Evolutionary conservation across 331 rosid species (phyloP).

Genomic region (Acacia concinna): DNA sequence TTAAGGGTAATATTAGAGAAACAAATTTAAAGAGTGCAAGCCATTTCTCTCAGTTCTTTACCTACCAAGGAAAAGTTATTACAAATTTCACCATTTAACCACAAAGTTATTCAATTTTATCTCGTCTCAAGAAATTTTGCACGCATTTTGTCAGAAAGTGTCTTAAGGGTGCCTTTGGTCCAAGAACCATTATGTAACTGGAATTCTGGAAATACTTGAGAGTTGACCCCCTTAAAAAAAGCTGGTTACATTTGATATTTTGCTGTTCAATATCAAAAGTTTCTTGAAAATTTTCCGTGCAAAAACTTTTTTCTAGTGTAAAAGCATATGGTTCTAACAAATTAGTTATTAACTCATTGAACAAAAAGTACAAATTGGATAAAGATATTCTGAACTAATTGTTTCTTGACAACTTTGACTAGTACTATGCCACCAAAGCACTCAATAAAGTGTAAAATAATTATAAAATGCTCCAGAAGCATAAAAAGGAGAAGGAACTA

Average conservation of each 20-base stretch:
- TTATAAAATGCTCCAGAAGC: neutral
- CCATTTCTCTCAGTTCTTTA: neutral
- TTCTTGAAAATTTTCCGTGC: neutral
- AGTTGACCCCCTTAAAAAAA: neutral
- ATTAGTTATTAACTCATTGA: neutral
- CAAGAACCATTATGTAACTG: neutral
- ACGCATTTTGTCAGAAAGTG: neutral
- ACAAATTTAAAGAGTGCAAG: neutral
- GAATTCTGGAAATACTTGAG: neutral
- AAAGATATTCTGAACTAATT: neutral
- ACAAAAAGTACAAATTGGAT: neutral
- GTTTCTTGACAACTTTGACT: neutral
- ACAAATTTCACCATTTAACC: neutral
- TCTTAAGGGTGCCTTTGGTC: neutral
- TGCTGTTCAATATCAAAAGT: neutral
- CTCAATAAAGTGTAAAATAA: slow-evolving; percentile 17
- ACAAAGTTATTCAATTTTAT: neutral
- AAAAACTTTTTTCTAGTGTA: neutral
- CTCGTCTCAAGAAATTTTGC: neutral
- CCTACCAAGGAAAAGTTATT: slow-evolving; percentile 20
- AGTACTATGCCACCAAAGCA: neutral
- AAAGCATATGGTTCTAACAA: slow-evolving; percentile 14
- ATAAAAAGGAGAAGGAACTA: neutral
- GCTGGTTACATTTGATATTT: neutral
- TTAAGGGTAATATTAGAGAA: neutral